Evolutionary conservation across 2,329 filamentous ascomycete species (phyloP), one percentile per base, ranked within the genome.

Genomic region (Calonectria pseudoturangicola): DNA sequence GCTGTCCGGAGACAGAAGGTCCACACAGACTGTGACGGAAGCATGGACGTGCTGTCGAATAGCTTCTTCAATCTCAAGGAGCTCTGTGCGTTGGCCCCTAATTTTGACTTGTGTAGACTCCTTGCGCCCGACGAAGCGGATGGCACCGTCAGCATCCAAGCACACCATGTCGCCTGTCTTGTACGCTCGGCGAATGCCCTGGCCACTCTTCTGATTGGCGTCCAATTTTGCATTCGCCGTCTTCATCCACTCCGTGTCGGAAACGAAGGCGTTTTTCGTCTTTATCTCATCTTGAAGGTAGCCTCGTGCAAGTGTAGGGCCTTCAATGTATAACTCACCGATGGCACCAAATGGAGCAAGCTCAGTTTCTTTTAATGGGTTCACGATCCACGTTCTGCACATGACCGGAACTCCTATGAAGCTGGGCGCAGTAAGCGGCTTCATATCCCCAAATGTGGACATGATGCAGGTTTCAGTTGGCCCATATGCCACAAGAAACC

Each of bases 81-180:
- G 21, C 21, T 48, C 45, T 8, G 45, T 48, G 8, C 45, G 45
- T 48, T 48, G 45, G 21, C 45, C 45, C 8, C 45, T 7, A 25
- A 48, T 48, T 25, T 48, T 48, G 45, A 48, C 45, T n/a, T 48
- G 45, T 9, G 45, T 48, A 48, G 45, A 21, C 9, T 48, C 45
- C n/a, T 25, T 21, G 7, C 45, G 45, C n/a, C n/a, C 45, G 9
- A 48, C 45, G 21, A 48, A 48, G 45, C 45, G 9, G n/a, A 48
- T 48, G n/a, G 45, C 45, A 9, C 45, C 45, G 18, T 48, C 21
- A n/a, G 45, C 45, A 48, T 48, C n/a, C 21, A 48, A 25, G n/a
- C 45, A 48, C n/a, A 48, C 45, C 45, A 48, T 48, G 45, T 48
- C 45, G 45, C 45, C 45, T 12, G 45, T 48, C 45, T 48, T 48